These are phyloP conservation scores for Dictyostelium capitatum DNA, from an alignment of 78 protist species.

Conservation along the genomic window DNA sequence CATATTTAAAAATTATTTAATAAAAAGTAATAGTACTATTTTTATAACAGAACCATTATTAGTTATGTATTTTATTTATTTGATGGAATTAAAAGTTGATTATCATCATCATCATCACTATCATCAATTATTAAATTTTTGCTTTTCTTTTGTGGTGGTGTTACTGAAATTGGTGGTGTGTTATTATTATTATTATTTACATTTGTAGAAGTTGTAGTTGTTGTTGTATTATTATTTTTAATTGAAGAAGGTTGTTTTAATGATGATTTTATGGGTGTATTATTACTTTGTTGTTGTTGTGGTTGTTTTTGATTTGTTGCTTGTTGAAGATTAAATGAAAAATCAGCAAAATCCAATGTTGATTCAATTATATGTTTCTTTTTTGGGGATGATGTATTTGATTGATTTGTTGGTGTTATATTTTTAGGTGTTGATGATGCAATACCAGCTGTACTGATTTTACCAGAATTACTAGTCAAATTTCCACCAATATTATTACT, in stretches of 20 bases:
- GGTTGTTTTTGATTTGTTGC: constrained; percentile 3
- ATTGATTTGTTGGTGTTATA: neutral
- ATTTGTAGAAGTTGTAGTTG: neutral
- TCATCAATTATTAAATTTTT: no score
- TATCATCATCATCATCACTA: no score
- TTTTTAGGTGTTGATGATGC: neutral
- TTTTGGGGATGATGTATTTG: neutral
- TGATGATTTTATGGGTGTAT: neutral
- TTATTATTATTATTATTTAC: neutral
- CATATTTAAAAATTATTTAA: neutral
- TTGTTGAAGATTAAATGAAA: neutral
- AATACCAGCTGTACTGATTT: constrained; percentile 5
- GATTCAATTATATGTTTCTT: constrained; percentile 6
- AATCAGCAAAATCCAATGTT: neutral
- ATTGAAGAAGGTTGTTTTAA: neutral
- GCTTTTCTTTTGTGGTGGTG: no score
- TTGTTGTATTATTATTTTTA: no score
- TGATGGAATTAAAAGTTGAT: no score
- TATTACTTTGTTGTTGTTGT: no score
- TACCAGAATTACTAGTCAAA: constrained; percentile 2
- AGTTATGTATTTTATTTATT: neutral
- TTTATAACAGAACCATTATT: neutral
- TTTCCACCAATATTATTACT: neutral
- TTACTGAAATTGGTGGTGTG: neutral
- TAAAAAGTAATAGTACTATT: neutral